Evolutionary conservation across 495 filamentous ascomycete genomes (phyloP).

Genomic region (Sabuloglossum arenarium): DNA sequence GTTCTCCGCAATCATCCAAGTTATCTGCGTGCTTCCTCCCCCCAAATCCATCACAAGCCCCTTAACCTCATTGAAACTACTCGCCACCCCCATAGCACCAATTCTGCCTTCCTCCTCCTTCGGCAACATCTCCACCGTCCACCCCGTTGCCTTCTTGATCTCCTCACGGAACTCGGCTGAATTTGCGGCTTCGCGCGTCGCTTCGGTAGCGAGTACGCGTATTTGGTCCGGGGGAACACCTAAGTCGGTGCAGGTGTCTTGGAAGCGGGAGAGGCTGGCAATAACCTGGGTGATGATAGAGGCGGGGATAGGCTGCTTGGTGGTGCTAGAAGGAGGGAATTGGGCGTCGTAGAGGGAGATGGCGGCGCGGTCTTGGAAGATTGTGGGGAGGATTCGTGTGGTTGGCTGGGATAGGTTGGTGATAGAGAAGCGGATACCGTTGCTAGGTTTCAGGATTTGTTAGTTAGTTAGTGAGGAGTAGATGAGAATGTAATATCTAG

Average conservation of each 20-base stretch:
- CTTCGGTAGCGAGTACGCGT: conserved; percentile 69
- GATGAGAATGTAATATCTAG: conserved; percentile 1
- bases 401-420: conserved; percentile 51
- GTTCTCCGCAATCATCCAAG: conserved; percentile 44
- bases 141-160: conserved; percentile 38
- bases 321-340: conserved; percentile 21
- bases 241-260: conserved; percentile 47
- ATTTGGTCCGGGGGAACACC: conserved; percentile 41
- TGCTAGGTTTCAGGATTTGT: conserved; percentile 29
- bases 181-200: conserved; percentile 65
- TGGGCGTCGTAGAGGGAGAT: conserved; percentile 89
- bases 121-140: conserved; percentile 46
- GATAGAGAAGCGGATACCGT: conserved; percentile 88
- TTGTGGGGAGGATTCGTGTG: conserved; percentile 48
- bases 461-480: background rate
- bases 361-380: conserved; percentile 55
- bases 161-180: conserved; percentile 38
- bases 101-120: conserved; percentile 69
- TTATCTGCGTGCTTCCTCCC: conserved; percentile 80
- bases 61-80: conserved; percentile 40
- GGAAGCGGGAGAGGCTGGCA: conserved; percentile 44
- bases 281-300: conserved; percentile 42
- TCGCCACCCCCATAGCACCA: conserved; percentile 68
- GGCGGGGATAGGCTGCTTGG: conserved; percentile 35
- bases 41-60: conserved; percentile 78